Base-by-base conservation (phyloP, 2,329 filamentous ascomycete species). In the Diaporthe vexans region DNA sequence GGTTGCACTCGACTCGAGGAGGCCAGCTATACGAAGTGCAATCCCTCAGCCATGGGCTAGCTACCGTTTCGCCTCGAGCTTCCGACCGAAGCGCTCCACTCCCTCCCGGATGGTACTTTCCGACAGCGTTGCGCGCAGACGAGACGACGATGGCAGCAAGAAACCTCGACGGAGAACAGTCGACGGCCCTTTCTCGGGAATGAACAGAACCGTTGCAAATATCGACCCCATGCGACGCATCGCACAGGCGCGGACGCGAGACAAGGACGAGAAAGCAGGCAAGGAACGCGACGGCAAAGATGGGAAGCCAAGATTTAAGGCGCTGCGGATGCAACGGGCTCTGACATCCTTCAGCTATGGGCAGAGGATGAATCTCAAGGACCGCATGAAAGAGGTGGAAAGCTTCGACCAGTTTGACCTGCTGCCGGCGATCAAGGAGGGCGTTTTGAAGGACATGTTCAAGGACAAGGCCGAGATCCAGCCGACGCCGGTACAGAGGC, bases 301-400 rank as follows among this genome's bases (percentile, higher is more conserved):
- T 4, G 69, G 40, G 29, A 69, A 54, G 11, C 67, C 74, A 40
- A 74, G 89, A 10, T 93, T 90, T 83, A 95, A 97, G 81, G 95
- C 96, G 6, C 87, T 98, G 82, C 98, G 97, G 85, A 98, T 98
- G 96, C 96, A 98, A 82, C 91, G 92, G 69, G 88, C 94, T 2
- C 86, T 98, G 76, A 87, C 94, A 2, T 90, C 92, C 4, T 88
- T 98, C 6, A 91, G 94, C 0, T 98, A 98, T 81, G 90, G 90
- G 51, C 90, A 91, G 78, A 88, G 91, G 72, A 83, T 84, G 72
- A 82, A 80, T 7, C 83, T 90, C 75, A 89, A 89, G 81, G 84
- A 86, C 7, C 84, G 83, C 71, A 94, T 91, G 85, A 86, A 89
- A 63, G 88, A 93, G 68, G 87, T 95, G 73, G 93, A 95, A 51